A percentile compares a stretch with the other conserved stretches of the same genome.
Conservation (phyloP, 2,329 filamentous ascomycete genomes). For the Whalleya microplaca region DNA sequence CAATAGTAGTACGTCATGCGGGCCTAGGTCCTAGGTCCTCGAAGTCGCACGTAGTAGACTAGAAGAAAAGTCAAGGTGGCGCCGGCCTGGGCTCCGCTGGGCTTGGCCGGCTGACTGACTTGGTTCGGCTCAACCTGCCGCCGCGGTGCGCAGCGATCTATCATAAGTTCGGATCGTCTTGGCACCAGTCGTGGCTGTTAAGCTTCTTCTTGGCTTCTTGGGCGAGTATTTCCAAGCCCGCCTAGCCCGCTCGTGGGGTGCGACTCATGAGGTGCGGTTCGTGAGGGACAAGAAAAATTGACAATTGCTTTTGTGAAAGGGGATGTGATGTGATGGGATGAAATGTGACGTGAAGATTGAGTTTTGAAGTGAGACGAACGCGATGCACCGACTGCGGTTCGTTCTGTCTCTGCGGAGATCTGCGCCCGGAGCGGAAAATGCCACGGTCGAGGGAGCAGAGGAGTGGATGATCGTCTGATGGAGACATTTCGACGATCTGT, state of each 20-base stretch:
- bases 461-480: background rate
- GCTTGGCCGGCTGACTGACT: background rate
- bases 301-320: background rate
- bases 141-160: background rate
- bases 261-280: too few species aligned
- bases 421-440: background rate
- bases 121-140: background rate
- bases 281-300: too few species aligned
- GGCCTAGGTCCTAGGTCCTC: too few species aligned
- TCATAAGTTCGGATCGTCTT: too few species aligned
- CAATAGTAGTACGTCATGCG: background rate
- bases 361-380: background rate
- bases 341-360: background rate
- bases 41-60: background rate
- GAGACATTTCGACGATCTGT: conserved; percentile 8
- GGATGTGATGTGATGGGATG: background rate
- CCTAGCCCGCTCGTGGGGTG: too few species aligned
- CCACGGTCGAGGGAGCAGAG: background rate
- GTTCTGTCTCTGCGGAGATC: background rate
- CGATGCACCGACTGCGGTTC: background rate
- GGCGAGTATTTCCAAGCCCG: too few species aligned
- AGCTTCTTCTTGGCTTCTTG: too few species aligned
- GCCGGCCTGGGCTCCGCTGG: background rate
- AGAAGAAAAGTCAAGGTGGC: background rate
- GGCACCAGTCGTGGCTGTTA: too few species aligned